Evolutionary conservation across 2,329 filamentous ascomycete species (phyloP).

Genomic region (Sporothrix curviconia): DNA sequence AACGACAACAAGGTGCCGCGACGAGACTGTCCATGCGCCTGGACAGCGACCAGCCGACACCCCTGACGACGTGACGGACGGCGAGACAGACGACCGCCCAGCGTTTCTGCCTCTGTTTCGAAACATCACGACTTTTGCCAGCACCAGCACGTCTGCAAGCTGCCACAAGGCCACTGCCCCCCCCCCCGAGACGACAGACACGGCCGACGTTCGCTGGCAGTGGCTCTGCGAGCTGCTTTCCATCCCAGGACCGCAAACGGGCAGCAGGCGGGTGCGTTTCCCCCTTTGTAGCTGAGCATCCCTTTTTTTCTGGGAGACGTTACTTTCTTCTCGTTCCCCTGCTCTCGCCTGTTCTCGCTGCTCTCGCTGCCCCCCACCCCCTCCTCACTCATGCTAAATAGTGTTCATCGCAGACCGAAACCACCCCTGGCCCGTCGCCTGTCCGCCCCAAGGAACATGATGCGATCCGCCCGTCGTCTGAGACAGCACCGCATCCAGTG

Average conservation of each 20-base stretch:
- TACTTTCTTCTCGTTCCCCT: neutral
- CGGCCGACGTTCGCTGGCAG: too few relatives aligned
- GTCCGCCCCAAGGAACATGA: slow-evolving; percentile 30
- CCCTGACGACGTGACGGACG: neutral
- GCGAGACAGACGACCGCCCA: neutral
- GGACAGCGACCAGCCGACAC: too few relatives aligned
- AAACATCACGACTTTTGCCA: slow-evolving; percentile 8
- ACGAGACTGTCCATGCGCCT: neutral
- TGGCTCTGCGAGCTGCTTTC: too few relatives aligned
- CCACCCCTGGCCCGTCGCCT: slow-evolving; percentile 6
- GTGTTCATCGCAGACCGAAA: slow-evolving; percentile 14
- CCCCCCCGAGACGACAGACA: neutral
- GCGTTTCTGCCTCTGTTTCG: slow-evolving; percentile 4
- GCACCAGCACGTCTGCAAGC: neutral
- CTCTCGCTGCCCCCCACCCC: neutral
- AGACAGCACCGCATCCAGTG: slow-evolving; percentile 36
- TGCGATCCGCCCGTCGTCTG: slow-evolving; percentile 35
- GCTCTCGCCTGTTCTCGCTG: neutral
- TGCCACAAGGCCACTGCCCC: neutral
- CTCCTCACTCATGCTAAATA: slow-evolving; percentile 5
- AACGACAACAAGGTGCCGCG: neutral
- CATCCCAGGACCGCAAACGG: too few relatives aligned
- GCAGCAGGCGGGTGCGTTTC: too few relatives aligned
- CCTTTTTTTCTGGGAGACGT: neutral
- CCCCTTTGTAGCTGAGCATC: too few relatives aligned